Percentiles rank a stretch among this genome's conserved stretches.
Evolutionary conservation across 352 stramenopile genomes (phyloP).

Genomic region (Blastocystis sp.): DNA sequence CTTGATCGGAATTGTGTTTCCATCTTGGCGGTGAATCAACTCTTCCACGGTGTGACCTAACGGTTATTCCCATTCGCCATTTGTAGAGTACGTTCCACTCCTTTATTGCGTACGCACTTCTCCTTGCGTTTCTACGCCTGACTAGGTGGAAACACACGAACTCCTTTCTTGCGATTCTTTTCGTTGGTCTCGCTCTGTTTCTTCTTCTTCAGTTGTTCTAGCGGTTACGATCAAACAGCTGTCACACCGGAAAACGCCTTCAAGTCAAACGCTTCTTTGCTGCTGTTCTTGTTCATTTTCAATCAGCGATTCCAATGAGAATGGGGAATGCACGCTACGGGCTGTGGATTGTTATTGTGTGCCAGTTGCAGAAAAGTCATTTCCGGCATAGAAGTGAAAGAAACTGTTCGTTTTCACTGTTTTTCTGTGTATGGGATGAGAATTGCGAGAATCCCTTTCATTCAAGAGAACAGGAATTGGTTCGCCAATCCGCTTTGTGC

Average conservation of each 20-base stretch:
- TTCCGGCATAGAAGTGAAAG: too few relatives aligned
- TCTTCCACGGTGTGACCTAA: constrained; percentile 39
- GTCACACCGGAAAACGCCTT: constrained; percentile 16
- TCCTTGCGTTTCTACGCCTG: constrained; percentile 19
- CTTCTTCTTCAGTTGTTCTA: constrained; percentile 32
- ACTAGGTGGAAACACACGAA: neutral
- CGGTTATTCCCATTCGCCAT: neutral
- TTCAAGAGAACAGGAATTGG: too few relatives aligned
- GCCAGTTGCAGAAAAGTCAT: too few relatives aligned
- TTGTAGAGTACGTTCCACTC: neutral
- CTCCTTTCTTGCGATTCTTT: neutral
- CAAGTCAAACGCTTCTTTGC: constrained; percentile 47
- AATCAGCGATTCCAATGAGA: neutral
- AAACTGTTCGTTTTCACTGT: too few relatives aligned
- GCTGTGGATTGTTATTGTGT: too few relatives aligned
- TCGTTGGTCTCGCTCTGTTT: neutral
- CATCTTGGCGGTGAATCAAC: constrained; percentile 20
- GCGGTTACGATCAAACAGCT: neutral
- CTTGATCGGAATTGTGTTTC: neutral
- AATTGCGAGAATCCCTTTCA: too few relatives aligned
- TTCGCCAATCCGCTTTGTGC: too few relatives aligned
- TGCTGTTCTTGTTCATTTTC: neutral
- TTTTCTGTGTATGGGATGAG: too few relatives aligned
- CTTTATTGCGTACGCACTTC: neutral
- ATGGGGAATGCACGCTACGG: too few relatives aligned